Conservation (phyloP, 2,329 filamentous ascomycete species). For the Pleoardoris graminearum region DNA sequence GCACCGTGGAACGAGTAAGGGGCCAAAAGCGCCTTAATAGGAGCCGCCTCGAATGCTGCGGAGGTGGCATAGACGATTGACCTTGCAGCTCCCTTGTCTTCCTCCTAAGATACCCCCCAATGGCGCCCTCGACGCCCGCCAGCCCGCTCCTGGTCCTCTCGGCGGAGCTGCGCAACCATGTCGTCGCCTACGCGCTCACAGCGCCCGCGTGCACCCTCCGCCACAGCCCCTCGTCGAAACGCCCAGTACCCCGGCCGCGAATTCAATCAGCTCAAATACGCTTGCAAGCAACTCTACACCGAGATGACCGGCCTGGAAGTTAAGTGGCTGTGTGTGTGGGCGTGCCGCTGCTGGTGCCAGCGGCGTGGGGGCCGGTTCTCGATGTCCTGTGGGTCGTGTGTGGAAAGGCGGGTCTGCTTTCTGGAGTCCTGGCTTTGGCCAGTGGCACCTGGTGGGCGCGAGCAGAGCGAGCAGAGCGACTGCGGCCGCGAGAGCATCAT, state of each 20-base stretch:
- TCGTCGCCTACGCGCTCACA: constrained; percentile 1
- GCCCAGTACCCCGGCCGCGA: neutral
- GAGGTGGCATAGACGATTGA: neutral
- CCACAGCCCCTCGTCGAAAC: neutral
- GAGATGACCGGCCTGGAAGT: constrained; percentile 7
- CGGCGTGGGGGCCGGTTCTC: neutral
- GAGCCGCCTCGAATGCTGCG: neutral
- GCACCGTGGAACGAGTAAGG: too few species aligned
- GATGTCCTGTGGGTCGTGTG: neutral
- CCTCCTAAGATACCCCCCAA: neutral
- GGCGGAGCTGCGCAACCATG: neutral
- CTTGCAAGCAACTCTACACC: neutral
- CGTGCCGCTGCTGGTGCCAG: neutral
- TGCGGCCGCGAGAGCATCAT: too few species aligned
- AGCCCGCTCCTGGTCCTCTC: neutral
- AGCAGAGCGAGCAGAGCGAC: too few species aligned
- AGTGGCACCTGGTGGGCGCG: neutral
- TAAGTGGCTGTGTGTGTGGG: neutral
- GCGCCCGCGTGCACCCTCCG: neutral
- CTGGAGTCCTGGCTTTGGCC: neutral
- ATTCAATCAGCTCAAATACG: constrained; percentile 11
- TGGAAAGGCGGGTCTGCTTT: neutral
- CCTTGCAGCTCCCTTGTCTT: neutral
- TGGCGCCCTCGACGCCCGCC: neutral
- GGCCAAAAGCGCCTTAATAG: too few species aligned